Percentiles rank a stretch among this genome's conserved stretches.
Evolutionary conservation across 495 filamentous ascomycete genomes (phyloP).

Genomic region (Immersiella caudata): DNA sequence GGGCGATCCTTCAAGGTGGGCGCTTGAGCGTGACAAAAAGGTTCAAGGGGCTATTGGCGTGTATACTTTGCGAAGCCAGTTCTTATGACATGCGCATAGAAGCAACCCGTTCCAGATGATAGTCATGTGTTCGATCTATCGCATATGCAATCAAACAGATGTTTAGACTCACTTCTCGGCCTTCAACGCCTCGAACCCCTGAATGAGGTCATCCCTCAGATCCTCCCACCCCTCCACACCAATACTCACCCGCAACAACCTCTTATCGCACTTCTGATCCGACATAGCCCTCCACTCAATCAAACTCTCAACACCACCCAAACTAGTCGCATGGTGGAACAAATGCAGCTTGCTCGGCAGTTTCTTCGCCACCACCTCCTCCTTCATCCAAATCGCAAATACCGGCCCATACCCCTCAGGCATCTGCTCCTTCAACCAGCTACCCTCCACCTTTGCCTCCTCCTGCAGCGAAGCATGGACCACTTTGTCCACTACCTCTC

Average conservation of each 20-base stretch:
- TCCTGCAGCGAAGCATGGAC: conserved; percentile 77
- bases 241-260: conserved; percentile 78
- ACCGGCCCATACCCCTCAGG: conserved; percentile 88
- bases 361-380: conserved; percentile 59
- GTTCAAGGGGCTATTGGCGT: not conserved
- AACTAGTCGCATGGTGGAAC: conserved; percentile 93
- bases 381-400: conserved; percentile 71
- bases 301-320: conserved; percentile 92
- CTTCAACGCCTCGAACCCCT: conserved; percentile 64
- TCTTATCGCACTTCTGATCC: conserved; percentile 70
- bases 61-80: not conserved
- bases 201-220: conserved; percentile 71
- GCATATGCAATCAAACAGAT: no score
- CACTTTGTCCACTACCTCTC: conserved; percentile 59
- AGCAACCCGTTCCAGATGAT: no score
- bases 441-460: conserved; percentile 56
- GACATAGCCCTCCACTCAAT: conserved; percentile 90
- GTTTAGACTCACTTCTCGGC: conserved; percentile 35
- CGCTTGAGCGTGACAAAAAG: not conserved
- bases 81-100: not conserved
- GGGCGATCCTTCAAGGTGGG: conserved; percentile 83
- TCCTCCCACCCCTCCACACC: conserved; percentile 90
- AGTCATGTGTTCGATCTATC: not conserved
- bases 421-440: conserved; percentile 88
- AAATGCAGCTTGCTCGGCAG: conserved; percentile 76